Evolutionary conservation across 2,329 filamentous ascomycete genomes (phyloP).

Genomic region (Onygenales sp.): DNA sequence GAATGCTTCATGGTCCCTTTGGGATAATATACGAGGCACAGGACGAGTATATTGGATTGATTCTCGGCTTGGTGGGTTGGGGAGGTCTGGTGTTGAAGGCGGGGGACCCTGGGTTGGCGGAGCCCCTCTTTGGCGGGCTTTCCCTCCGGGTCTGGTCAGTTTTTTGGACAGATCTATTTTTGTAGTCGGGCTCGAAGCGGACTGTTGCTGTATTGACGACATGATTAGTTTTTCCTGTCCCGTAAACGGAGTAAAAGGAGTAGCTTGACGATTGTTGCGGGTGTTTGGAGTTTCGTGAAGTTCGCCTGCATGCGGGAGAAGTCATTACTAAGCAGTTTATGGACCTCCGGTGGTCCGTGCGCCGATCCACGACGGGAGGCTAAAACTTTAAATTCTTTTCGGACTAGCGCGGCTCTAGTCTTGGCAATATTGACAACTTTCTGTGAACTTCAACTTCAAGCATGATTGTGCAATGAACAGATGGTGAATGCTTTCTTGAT

Average conservation of each 20-base stretch:
- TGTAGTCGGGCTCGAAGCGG: background rate
- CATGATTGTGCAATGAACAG: too few species aligned
- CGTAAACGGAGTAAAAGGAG: too few species aligned
- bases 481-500: too few species aligned
- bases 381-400: background rate
- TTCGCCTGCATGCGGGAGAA: too few species aligned
- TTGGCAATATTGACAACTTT: too few species aligned
- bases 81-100: constrained; percentile 66
- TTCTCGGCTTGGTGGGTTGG: constrained; percentile 54
- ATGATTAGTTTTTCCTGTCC: constrained; percentile 1
- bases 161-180: constrained; percentile 33
- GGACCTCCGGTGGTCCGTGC: background rate
- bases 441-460: too few species aligned
- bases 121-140: constrained; percentile 20
- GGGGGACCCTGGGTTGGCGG: constrained; percentile 42
- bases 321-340: too few species aligned
- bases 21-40: constrained; percentile 69
- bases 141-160: constrained; percentile 24
- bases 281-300: too few species aligned
- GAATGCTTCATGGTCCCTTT: constrained; percentile 71
- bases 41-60: constrained; percentile 57
- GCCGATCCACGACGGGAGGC: background rate
- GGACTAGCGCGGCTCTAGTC: background rate
- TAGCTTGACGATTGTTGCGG: too few species aligned
- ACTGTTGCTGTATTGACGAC: constrained; percentile 13